Conservation (phyloP, 2,329 filamentous ascomycete species). For the Colletotrichum sublineola region DNA sequence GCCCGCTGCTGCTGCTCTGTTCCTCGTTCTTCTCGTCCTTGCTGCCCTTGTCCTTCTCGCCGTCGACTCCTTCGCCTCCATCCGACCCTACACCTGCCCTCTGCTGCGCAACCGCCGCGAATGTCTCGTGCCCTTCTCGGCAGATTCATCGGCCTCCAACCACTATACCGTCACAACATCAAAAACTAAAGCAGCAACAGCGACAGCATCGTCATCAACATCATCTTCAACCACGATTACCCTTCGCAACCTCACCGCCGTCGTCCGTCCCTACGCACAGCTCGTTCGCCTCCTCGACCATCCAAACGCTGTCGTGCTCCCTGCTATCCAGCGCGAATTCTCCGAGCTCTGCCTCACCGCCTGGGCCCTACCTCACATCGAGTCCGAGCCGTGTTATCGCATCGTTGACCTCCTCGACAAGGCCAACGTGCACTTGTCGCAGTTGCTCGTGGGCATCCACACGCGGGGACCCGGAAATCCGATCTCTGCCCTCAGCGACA, state of each 20-base stretch:
- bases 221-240: background rate
- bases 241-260: background rate
- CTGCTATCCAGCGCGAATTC: conserved; percentile 13
- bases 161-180: too few relatives aligned
- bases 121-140: too few relatives aligned
- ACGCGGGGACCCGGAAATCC: background rate
- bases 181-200: too few relatives aligned
- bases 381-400: background rate
- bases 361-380: background rate
- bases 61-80: background rate
- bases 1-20: background rate
- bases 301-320: background rate
- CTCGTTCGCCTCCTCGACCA: conserved; percentile 9
- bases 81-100: background rate
- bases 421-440: background rate
- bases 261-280: conserved; percentile 3
- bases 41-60: too few relatives aligned
- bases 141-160: too few relatives aligned
- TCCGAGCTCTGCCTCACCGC: background rate
- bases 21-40: background rate
- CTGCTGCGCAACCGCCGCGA: background rate
- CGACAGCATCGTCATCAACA: too few relatives aligned
- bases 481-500: background rate
- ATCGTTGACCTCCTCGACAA: conserved; percentile 1
- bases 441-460: background rate